Base-by-base conservation (phyloP, 176 grass and related monocot genomes). In the Cenchrus americanus region DNA sequence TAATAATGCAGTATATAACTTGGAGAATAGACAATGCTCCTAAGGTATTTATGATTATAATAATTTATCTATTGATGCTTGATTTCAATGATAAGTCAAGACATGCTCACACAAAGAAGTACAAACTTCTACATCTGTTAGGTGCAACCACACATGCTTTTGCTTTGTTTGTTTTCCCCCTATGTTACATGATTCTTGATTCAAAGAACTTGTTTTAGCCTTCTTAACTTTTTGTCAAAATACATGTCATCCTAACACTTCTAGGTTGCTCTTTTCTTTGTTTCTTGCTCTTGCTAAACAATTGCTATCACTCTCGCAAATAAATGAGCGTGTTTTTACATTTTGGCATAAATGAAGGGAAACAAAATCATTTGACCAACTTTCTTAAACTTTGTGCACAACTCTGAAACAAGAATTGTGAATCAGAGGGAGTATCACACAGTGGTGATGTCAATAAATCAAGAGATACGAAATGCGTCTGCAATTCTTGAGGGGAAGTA, bases 381-480 rank as follows among this genome's bases (percentile, higher is more conserved):
- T 71, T 71, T 26, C n/a, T 49, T 49, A 15, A 71, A 26, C 47
- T 49, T 46, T 8, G 6, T 46, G 66, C 10, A 69, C 4, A 69
- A 69, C 66, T 37, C 34, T 37, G 2, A 37, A 37, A 37, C 34
- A 37, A 37, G 34, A 37, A 37, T 37, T 37, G 1, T 37, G 34
- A 37, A 69, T 46, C 1, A 1, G 10, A 5, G 4, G 40, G 41
- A 46, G 46, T 79, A 79, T 72, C 19, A 61, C 14, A 51, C 26
- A 41, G 14, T 80, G 27, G 50, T 42, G 14, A 40, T 68, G 60
- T 14, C 42, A 87, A 59, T 66, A 80, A 49, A 76, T 69, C 26
- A 30, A 80, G 26, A 73, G 37, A 47, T 63, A 49, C 49, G 24
- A 52, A 76, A 84, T 43, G 30, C 62, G 41, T 80, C 21, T 73